Percentiles rank a stretch among this genome's conserved stretches.
Conservation (phyloP, 2,329 filamentous ascomycete genomes). For the Penicillium sp. region DNA sequence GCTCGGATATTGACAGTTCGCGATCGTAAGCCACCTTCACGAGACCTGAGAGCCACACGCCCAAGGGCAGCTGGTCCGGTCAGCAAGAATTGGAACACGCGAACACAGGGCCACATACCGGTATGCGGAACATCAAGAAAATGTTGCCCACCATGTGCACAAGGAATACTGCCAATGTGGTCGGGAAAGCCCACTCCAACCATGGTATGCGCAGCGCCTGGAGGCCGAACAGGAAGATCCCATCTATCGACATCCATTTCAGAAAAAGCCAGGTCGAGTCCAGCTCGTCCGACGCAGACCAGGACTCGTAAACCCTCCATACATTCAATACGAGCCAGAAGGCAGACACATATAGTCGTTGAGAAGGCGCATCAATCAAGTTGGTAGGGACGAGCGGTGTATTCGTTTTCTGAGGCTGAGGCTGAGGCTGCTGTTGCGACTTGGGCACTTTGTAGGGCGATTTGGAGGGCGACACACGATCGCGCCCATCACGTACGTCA, state of each 20-base stretch:
- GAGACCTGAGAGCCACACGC: slow-evolving; percentile 68
- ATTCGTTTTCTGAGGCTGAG: slow-evolving; percentile 18
- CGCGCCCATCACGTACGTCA: slow-evolving; percentile 18
- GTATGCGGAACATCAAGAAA: slow-evolving; percentile 90
- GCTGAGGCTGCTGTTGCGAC: slow-evolving; percentile 6
- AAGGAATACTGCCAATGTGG: slow-evolving; percentile 68
- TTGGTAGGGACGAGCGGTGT: slow-evolving; percentile 74
- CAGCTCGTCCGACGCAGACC: slow-evolving; percentile 73
- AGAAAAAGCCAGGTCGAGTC: slow-evolving; percentile 87
- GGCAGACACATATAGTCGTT: slow-evolving; percentile 82
- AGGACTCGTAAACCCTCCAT: slow-evolving; percentile 87
- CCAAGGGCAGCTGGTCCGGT: slow-evolving; percentile 63
- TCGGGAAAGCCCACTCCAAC: slow-evolving; percentile 83
- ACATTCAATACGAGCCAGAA: slow-evolving; percentile 72
- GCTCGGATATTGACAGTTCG: slow-evolving; percentile 90
- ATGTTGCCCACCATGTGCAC: slow-evolving; percentile 71
- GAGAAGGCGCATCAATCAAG: slow-evolving; percentile 83
- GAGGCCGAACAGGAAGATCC: slow-evolving; percentile 79
- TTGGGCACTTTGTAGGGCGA: slow-evolving; percentile 20
- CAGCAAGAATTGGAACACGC: not conserved
- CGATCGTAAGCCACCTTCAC: slow-evolving; percentile 85
- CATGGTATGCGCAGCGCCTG: slow-evolving; percentile 90
- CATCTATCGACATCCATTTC: slow-evolving; percentile 90
- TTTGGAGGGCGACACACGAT: slow-evolving; percentile 24
- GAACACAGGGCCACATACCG: slow-evolving; percentile 50